Evolutionary conservation across 352 stramenopile genomes (phyloP).

Genomic region (Phytopythium sindhum): DNA sequence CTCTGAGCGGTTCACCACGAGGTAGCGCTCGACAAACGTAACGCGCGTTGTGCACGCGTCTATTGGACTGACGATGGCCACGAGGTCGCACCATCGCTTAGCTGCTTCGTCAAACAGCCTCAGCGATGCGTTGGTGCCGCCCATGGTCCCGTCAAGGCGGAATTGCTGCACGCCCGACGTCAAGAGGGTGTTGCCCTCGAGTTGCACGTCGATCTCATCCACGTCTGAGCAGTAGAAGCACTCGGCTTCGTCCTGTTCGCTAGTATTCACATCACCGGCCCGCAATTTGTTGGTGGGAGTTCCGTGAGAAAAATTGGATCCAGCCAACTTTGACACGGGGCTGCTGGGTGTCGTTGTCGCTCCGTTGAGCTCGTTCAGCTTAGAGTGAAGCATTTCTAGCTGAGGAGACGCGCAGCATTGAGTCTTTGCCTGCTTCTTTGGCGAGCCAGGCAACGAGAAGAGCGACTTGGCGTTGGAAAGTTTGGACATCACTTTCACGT

Average conservation of each 20-base stretch:
- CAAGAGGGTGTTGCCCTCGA: constrained; percentile 52
- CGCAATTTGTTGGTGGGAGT: constrained; percentile 1
- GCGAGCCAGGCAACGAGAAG: constrained; percentile 43
- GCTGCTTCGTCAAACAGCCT: constrained; percentile 69
- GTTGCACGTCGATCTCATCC: constrained; percentile 54
- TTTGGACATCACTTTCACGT: constrained; percentile 45
- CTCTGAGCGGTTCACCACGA: constrained; percentile 72
- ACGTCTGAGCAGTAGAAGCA: constrained; percentile 74
- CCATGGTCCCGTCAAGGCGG: constrained; percentile 43
- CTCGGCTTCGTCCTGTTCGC: constrained; percentile 33
- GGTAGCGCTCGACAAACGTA: constrained; percentile 79
- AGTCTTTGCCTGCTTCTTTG: constrained; percentile 35
- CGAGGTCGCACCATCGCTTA: constrained; percentile 75
- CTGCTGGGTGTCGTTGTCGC: constrained; percentile 28
- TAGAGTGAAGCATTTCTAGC: constrained; percentile 70
- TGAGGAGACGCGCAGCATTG: constrained; percentile 53
- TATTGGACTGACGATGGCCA: constrained; percentile 65
- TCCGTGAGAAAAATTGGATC: not conserved
- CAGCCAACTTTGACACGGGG: not conserved
- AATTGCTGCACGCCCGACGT: constrained; percentile 60
- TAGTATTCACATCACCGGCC: constrained; percentile 16
- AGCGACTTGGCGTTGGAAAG: constrained; percentile 61
- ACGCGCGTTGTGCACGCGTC: constrained; percentile 67
- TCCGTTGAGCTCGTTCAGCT: constrained; percentile 57
- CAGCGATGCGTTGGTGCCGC: constrained; percentile 60